phyloP scores from a whole-genome alignment of 2,329 filamentous ascomycete species.

The Ramularia endophylla region DNA sequence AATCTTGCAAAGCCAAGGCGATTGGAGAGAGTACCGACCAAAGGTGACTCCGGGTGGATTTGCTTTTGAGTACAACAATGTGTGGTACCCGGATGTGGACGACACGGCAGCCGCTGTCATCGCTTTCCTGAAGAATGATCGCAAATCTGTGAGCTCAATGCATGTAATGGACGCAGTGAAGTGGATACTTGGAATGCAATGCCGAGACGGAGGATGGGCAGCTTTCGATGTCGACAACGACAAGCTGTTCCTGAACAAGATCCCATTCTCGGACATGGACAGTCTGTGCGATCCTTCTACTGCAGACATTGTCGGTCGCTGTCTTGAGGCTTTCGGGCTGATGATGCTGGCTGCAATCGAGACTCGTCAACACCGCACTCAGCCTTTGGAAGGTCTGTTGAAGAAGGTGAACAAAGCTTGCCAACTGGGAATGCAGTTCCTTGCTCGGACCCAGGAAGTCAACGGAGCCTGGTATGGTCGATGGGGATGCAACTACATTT shows the following conservation, averaged over 20 bases:
- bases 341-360: too few species aligned
- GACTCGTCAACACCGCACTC: too few species aligned
- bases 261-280: conserved; percentile 2
- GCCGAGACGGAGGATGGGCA: neutral
- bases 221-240: conserved; percentile 1
- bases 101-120: neutral
- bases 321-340: neutral
- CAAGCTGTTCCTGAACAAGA: conserved; percentile 2
- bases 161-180: neutral
- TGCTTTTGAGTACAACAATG: neutral
- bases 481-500: too few species aligned
- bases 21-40: neutral
- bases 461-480: too few species aligned
- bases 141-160: neutral
- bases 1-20: neutral
- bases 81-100: neutral
- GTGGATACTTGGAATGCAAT: neutral
- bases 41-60: neutral
- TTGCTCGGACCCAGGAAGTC: too few species aligned
- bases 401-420: too few species aligned
- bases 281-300: conserved; percentile 1
- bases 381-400: too few species aligned
- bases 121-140: neutral
- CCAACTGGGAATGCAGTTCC: too few species aligned
- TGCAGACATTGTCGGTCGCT: neutral